A percentile compares a stretch with the other conserved stretches of the same genome.
Evolutionary conservation across 1,284 basidiomycete species (phyloP).

Genomic region (Ganoderma leucocontextum): DNA sequence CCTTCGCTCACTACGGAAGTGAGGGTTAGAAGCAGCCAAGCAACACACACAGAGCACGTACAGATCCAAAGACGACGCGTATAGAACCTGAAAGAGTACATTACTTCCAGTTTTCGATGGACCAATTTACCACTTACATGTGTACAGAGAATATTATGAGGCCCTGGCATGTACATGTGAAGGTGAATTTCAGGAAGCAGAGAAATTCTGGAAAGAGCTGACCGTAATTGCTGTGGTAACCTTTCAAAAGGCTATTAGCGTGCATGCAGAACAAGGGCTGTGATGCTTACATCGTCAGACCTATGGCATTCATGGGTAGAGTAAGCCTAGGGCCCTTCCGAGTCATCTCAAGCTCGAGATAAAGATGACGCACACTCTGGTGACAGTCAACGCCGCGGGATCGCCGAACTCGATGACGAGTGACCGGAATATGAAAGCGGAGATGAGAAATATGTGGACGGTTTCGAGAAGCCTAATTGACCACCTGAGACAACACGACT

Average conservation of each 20-base stretch:
- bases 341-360: background rate
- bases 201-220: too few species aligned
- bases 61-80: background rate
- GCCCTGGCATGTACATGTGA: background rate
- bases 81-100: background rate
- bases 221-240: too few species aligned
- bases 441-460: background rate
- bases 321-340: too few species aligned
- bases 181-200: too few species aligned
- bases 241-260: too few species aligned
- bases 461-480: background rate
- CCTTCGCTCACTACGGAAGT: too few species aligned
- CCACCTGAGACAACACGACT: background rate
- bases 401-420: background rate
- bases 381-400: background rate
- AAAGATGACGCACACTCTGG: background rate
- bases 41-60: background rate
- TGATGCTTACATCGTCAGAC: background rate
- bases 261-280: too few species aligned
- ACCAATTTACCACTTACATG: background rate
- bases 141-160: background rate
- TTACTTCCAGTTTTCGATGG: background rate
- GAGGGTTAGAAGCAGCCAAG: too few species aligned
- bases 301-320: background rate
- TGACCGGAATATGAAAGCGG: background rate